Conservation (phyloP, 768 basidiomycete species). For the Boletales sp. region DNA sequence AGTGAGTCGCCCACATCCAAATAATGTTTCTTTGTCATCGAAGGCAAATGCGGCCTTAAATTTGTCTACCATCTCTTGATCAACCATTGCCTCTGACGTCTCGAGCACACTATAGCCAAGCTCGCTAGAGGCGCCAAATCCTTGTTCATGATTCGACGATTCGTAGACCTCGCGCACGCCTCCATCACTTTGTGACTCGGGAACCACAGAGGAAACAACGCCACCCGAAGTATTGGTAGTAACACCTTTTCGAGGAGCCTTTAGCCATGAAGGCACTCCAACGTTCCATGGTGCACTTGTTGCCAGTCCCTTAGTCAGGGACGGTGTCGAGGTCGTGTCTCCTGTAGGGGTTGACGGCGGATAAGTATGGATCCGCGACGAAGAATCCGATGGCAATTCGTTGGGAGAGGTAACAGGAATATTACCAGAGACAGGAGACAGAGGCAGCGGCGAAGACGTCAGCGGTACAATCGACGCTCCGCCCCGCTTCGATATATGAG, state of each 20-base stretch:
- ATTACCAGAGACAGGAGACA: constrained; percentile 13
- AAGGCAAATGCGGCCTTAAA: constrained; percentile 83
- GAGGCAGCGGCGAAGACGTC: constrained; percentile 37
- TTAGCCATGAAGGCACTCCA: constrained; percentile 72
- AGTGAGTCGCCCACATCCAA: constrained; percentile 69
- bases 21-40: constrained; percentile 78
- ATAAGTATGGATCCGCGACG: constrained; percentile 64
- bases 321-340: constrained; percentile 37
- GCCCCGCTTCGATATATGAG: constrained; percentile 59
- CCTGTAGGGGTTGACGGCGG: constrained; percentile 64
- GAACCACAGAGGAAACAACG: constrained; percentile 12
- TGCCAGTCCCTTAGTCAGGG: constrained; percentile 42
- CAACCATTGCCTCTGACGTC: constrained; percentile 58
- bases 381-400: constrained; percentile 23
- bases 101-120: constrained; percentile 83
- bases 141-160: constrained; percentile 16
- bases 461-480: constrained; percentile 59
- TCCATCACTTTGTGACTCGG: constrained; percentile 26
- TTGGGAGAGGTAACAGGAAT: constrained; percentile 5
- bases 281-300: constrained; percentile 49
- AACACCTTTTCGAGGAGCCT: constrained; percentile 38
- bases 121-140: constrained; percentile 43
- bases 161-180: constrained; percentile 59
- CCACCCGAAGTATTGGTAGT: constrained; percentile 34
- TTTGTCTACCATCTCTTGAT: constrained; percentile 65